Percentiles rank a stretch among this genome's conserved stretches.
These are phyloP conservation scores for Ceratobasidium sp. DNA, from an alignment of 1,284 basidiomycete species.

Conservation along the genomic window DNA sequence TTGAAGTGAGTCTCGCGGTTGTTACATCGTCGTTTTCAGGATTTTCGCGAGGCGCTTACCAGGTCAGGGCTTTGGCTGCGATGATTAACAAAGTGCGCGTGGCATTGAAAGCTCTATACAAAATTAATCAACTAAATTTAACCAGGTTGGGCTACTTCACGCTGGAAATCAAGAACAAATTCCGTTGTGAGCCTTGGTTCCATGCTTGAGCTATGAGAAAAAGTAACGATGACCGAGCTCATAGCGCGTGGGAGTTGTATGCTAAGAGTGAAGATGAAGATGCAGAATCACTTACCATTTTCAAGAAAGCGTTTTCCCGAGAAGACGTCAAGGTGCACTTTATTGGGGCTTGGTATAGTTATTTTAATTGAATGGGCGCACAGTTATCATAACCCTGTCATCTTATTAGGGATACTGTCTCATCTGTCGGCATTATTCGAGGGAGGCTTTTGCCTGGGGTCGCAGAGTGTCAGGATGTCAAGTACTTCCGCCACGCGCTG, in stretches of 20 bases:
- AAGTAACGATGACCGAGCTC: background rate
- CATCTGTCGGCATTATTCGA: conserved; percentile 54
- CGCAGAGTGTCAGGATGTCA: conserved; percentile 51
- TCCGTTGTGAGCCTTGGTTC: conserved; percentile 51
- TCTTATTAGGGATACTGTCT: conserved; percentile 59
- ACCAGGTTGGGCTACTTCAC: conserved; percentile 55
- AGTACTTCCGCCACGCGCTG: conserved; percentile 58
- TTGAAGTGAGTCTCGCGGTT: background rate
- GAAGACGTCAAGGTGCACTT: conserved; percentile 53
- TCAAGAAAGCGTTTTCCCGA: conserved; percentile 57
- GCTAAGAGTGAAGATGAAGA: conserved; percentile 41
- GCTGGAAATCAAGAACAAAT: conserved; percentile 55
- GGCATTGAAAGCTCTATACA: background rate
- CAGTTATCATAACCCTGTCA: background rate
- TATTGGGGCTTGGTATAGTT: conserved; percentile 55
- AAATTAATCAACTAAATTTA: background rate
- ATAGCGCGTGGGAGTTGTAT: conserved; percentile 58
- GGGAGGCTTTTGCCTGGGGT: conserved; percentile 49
- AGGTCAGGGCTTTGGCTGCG: conserved; percentile 57
- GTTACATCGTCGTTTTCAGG: conserved; percentile 49
- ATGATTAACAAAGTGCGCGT: conserved; percentile 57
- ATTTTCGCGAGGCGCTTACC: conserved; percentile 62
- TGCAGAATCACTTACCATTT: conserved; percentile 47
- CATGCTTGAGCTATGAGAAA: background rate
- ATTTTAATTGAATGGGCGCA: background rate